phyloP scores from a whole-genome alignment of 306 rosid genomes.

The Myrica gale region DNA sequence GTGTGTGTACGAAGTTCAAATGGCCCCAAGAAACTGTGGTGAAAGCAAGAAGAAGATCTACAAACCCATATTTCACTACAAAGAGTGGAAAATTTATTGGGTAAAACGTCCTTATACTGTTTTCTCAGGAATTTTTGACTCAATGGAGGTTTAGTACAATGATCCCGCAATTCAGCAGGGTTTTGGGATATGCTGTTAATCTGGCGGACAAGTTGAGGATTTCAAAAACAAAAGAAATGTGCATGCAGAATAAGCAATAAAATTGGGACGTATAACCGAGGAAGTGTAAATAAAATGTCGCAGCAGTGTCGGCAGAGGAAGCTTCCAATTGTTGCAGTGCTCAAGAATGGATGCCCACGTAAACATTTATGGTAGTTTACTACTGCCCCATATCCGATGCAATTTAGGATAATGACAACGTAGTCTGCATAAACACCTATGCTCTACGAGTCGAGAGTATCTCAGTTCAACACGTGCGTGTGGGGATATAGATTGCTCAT shows the following conservation, averaged over 20 bases:
- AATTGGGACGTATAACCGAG: background rate
- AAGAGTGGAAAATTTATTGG: too few relatives aligned
- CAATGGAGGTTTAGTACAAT: background rate
- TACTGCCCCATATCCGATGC: slow-evolving; percentile 25
- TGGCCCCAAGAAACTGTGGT: too few relatives aligned
- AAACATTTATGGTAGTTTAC: slow-evolving; percentile 23
- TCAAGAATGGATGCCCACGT: slow-evolving; percentile 23
- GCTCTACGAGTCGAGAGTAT: background rate
- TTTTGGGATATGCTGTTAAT: slow-evolving; percentile 22
- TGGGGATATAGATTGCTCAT: too few relatives aligned
- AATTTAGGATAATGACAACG: background rate
- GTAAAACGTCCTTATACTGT: too few relatives aligned
- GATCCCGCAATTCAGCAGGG: slow-evolving; percentile 26
- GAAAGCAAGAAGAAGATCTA: too few relatives aligned
- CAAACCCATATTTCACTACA: too few relatives aligned
- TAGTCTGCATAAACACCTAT: background rate
- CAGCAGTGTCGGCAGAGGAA: slow-evolving; percentile 56
- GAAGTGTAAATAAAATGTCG: background rate
- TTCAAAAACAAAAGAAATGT: slow-evolving; percentile 17
- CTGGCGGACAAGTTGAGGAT: slow-evolving; percentile 33
- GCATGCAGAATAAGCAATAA: background rate
- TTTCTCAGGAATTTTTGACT: too few relatives aligned
- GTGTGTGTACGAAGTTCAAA: too few relatives aligned
- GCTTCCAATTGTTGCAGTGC: slow-evolving; percentile 27
- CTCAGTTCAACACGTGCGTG: background rate